Percentiles rank a stretch among this genome's conserved stretches.
These are phyloP conservation scores for Penicillium roqueforti DNA, from an alignment of 495 filamentous ascomycete species.

Conservation along the genomic window DNA sequence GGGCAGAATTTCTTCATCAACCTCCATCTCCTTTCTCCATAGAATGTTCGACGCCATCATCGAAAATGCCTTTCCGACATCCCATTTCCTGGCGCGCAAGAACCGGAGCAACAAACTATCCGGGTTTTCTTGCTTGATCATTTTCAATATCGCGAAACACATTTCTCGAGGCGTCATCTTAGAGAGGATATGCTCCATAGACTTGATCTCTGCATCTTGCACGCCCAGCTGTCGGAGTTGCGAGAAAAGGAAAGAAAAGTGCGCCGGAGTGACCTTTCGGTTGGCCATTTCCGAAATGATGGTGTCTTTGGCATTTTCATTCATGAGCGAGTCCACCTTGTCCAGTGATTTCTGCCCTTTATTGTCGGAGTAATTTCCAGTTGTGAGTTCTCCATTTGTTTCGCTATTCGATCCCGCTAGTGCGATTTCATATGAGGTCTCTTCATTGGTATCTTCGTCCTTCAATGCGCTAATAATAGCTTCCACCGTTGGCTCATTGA, in stretches of 20 bases:
- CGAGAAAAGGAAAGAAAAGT: constrained; percentile 13
- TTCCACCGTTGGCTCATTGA: constrained; percentile 21
- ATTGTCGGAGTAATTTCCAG: not conserved
- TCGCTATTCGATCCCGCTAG: not conserved
- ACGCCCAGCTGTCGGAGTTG: constrained; percentile 21
- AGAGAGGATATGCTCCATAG: constrained; percentile 19
- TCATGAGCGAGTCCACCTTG: constrained; percentile 18
- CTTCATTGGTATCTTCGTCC: not conserved
- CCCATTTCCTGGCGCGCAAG: constrained; percentile 84
- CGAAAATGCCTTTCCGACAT: constrained; percentile 79
- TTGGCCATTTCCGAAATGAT: constrained; percentile 15
- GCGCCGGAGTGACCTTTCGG: constrained; percentile 14
- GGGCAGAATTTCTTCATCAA: constrained; percentile 72
- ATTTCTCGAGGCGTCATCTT: constrained; percentile 25
- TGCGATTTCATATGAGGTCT: not conserved
- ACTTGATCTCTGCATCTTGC: constrained; percentile 19
- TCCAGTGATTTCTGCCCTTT: constrained; percentile 18
- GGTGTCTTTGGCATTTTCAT: constrained; percentile 11
- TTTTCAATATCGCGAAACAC: constrained; percentile 24
- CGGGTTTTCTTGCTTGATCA: constrained; percentile 51
- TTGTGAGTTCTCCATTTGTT: not conserved
- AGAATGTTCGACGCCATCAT: constrained; percentile 84
- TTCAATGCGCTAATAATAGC: constrained; percentile 19
- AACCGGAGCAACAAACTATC: constrained; percentile 83
- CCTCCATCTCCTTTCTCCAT: constrained; percentile 76